Evolutionary conservation across 495 filamentous ascomycete genomes (phyloP).

Genomic region (Oidiodendron maius): DNA sequence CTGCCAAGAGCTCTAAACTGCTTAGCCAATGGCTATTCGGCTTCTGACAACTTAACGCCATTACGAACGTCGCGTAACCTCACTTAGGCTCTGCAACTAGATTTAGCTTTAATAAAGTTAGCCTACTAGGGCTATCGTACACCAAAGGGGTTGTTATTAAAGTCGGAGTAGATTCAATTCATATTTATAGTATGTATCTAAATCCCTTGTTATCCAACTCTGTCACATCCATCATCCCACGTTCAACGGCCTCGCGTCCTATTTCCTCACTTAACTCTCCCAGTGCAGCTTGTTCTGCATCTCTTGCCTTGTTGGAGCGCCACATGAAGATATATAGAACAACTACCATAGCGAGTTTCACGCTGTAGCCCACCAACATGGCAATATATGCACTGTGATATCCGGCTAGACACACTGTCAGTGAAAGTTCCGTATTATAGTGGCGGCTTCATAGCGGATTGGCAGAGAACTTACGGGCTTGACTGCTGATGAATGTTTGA

Average conservation of each 20-base stretch:
- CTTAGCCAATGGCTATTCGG: no score
- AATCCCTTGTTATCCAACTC: slow-evolving; percentile 21
- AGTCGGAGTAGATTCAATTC: no score
- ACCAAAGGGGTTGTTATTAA: no score
- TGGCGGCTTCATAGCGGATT: slow-evolving; percentile 33
- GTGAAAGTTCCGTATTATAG: slow-evolving; percentile 52
- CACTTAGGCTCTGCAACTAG: no score
- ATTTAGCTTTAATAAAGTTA: no score
- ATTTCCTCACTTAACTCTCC: slow-evolving; percentile 25
- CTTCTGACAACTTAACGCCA: no score
- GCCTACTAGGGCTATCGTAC: no score
- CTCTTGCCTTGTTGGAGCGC: slow-evolving; percentile 50
- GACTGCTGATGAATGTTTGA: slow-evolving; percentile 13
- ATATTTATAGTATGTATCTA: slow-evolving; percentile 8
- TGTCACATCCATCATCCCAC: slow-evolving; percentile 43
- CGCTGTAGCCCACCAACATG: slow-evolving; percentile 31
- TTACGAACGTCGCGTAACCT: no score
- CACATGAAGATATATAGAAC: slow-evolving; percentile 55
- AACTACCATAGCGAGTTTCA: slow-evolving; percentile 47
- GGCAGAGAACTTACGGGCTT: slow-evolving; percentile 45
- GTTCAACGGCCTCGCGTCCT: slow-evolving; percentile 56
- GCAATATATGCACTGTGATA: slow-evolving; percentile 21
- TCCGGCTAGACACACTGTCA: no score
- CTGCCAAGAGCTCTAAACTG: no score
- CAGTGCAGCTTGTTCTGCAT: slow-evolving; percentile 38